Conservation (phyloP, 768 basidiomycete species). For the Psilocybe tampanensis region DNA sequence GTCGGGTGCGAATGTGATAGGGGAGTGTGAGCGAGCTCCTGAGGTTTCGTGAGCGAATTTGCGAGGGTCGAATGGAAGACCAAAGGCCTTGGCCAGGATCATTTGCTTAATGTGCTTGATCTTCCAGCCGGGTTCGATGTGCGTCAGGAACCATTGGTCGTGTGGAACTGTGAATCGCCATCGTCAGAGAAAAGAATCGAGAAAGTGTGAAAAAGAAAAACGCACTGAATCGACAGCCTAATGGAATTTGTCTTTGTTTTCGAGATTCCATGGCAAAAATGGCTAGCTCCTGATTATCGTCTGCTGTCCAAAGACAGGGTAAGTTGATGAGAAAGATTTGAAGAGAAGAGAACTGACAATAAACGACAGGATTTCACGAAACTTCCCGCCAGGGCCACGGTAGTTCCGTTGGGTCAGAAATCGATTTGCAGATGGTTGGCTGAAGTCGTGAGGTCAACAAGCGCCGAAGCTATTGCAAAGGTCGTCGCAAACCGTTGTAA, state of each 20-base stretch:
- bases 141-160: constrained; percentile 81
- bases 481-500: no score
- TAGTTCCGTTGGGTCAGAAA: no score
- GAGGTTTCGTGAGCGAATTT: constrained; percentile 13
- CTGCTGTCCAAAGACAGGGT: background rate
- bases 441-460: no score
- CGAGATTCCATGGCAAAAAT: background rate
- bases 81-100: constrained; percentile 59
- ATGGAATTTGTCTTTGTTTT: constrained; percentile 30
- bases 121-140: constrained; percentile 61
- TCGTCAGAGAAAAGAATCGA: background rate
- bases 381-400: no score
- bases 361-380: no score
- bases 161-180: constrained; percentile 50
- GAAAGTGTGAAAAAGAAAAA: no score
- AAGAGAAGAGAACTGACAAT: no score
- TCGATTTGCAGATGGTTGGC: no score
- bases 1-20: constrained; percentile 68
- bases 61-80: constrained; percentile 34
- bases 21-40: constrained; percentile 46
- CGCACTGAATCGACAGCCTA: constrained; percentile 63
- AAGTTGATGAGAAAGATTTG: no score
- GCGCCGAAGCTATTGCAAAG: no score
- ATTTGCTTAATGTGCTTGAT: constrained; percentile 64
- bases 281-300: background rate